Evolutionary conservation across 2,329 filamentous ascomycete species (phyloP), one percentile per base, ranked within the genome.

Genomic region (Achaetomium macrosporum): DNA sequence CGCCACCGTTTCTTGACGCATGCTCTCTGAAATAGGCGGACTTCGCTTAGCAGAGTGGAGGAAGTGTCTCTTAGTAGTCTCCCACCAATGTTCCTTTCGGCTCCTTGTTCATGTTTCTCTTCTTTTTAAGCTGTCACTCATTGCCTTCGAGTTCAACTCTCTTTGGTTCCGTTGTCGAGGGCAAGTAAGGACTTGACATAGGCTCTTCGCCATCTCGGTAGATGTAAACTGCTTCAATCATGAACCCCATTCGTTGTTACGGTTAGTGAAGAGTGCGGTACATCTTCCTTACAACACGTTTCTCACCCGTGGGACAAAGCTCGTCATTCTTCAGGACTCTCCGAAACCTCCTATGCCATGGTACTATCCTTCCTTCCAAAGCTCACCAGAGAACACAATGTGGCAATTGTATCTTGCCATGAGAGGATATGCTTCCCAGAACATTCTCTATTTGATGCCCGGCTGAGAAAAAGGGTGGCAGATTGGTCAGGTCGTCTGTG

Each of bases 271-370:
- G 1, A 8, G 30, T 37, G 16, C 29, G 29, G 12, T 15, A 36
- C 36, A 47, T 41, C 12, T n/a, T 13, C 30, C 35, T 17, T 17
- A 47, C 50, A 2, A 16, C 36, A 1, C n/a, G 30, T 29, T 8
- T 29, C 39, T 47, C 37, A 12, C 43, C 42, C 10, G 12, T 11
- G 1, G 49, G 49, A 15, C 49, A 51, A 4, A 35, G 36, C 30
- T 51, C 42, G 16, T 51, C 49, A 5, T 42, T 13, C 10, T 47
- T 47, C 7, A 52, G 15, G 6, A 52, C 37, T 15, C 20, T 47
- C 11, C 37, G 37, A 13, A 29, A 42, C 11, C 43, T 29, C 39
- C 6, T 16, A 12, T 42, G 50, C 42, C 50, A 11, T n/a, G 3
- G 9, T 13, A 11, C 13, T 17, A 52, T 10, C 43, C 50, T 11